Base-by-base conservation (phyloP, 2,329 filamentous ascomycete genomes). In the Aspergillus tamarii region DNA sequence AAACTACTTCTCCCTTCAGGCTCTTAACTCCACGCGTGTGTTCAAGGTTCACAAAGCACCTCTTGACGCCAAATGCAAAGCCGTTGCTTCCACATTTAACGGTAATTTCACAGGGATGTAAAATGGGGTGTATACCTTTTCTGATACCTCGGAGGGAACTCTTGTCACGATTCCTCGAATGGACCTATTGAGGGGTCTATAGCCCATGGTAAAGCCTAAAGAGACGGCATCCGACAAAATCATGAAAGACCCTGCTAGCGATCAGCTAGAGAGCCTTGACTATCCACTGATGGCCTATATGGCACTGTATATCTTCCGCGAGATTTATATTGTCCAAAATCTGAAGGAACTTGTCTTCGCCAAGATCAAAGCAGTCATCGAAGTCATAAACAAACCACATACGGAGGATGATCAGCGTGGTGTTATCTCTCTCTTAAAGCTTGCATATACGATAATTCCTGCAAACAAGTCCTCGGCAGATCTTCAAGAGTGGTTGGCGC, bases 161-260 rank as follows among this genome's bases (percentile, higher is more conserved):
- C 53, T 66, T 66, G 16, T 46, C 50, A 0, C 64, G 39, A 23
- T 66, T 66, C 26, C 26, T 66, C 16, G 48, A 64, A 57, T 66
- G 64, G 61, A 41, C 48, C 16, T 66, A 66, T 43, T 32, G 57
- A 12, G 61, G 59, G 26, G 61, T 60, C 23, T 66, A 66, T 46
- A 56, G 26, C 43, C 39, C 12, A 30, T 9, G 11, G 12, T 16
- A 16, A 23, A 60, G n/a, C 16, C 1, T 21, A 6, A n/a, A n/a
- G 12, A 41, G 19, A 41, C 16, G 3, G 4, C 39, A 41, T 19
- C 39, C 4, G 39, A n/a, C 16, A n/a, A 41, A n/a, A 19, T 4
- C 16, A 41, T n/a, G 2, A 4, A 19, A 41, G 19, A 0, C 0
- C 3, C 30, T 54, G 21, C n/a, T 23, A 3, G 43, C 1, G 12